Base-by-base conservation (phyloP, 331 rosid genomes). In the Malus hybrid region DNA sequence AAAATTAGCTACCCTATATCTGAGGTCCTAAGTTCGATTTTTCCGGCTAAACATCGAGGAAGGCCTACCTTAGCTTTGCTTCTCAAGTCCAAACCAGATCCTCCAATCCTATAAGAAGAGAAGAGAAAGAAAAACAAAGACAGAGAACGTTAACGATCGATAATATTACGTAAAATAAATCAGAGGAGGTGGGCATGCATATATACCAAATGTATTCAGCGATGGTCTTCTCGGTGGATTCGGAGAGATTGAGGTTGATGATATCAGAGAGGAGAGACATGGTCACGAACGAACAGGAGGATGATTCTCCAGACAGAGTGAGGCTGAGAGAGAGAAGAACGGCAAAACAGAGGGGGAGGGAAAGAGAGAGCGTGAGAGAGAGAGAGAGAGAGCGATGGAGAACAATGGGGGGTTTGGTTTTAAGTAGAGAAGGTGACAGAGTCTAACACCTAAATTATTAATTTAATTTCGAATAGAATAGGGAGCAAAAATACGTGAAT, bases 11-110 rank as follows among this genome's bases (percentile, higher is more conserved):
- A 39, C 4, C 13, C 46, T 39, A 3, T 9, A 3, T 9, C 4
- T 39, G 46, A 39, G 46, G 13, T 39, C 13, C 46, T 39, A 10
- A 10, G 46, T 39, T 39, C 13, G 46, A 39, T 39, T 39, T 39
- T 39, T 39, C 11, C 44, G 11, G 44, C 44, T 36, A 1, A 36
- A 39, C 29, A 28, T 2, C 1, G 1, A 10, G 31, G 56, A 66
- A 6, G 36, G 27, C 22, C 11, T 54, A 86, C 89, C 80, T 84
- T 81, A 5, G 82, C 90, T 86, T 86, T 86, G 85, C 87, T 84
- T 77, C 90, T 81, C 81, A 86, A 28, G 72, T 86, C 90, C 70
- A 81, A 54, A 10, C 90, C 88, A n/a, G 90, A 86, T 78, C 90
- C 90, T 54, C 90, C 90, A 22, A 86, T 76, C 90, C 90, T 86